Percentiles rank a stretch among this genome's conserved stretches.
Evolutionary conservation across 2,329 filamentous ascomycete species (phyloP).

Genomic region (Mariannaea sp.): DNA sequence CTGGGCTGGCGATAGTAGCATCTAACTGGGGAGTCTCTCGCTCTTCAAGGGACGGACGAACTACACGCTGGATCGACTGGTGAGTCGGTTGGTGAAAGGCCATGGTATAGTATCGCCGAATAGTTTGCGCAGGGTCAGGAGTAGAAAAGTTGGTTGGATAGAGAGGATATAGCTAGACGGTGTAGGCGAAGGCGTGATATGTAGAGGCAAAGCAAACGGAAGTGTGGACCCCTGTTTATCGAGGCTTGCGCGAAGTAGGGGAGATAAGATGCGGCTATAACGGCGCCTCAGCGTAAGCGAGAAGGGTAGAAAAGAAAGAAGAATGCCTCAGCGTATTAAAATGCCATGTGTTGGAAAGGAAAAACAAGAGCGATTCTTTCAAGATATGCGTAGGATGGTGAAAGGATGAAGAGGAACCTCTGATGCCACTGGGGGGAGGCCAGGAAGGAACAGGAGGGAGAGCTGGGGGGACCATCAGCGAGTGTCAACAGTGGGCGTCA

Average conservation of each 20-base stretch:
- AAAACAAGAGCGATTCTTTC: slow-evolving; percentile 9
- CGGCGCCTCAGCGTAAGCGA: neutral
- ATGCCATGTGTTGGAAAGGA: slow-evolving; percentile 2
- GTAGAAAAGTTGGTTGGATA: slow-evolving; percentile 30
- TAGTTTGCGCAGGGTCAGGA: slow-evolving; percentile 7
- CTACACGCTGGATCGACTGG: slow-evolving; percentile 55
- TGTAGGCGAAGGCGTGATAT: slow-evolving; percentile 28
- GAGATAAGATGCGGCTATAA: neutral
- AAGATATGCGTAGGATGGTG: slow-evolving; percentile 9
- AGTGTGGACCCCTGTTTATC: slow-evolving; percentile 31
- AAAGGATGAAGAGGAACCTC: slow-evolving; percentile 9
- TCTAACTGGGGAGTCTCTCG: slow-evolving; percentile 39
- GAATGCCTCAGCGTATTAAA: neutral
- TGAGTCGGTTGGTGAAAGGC: slow-evolving; percentile 65
- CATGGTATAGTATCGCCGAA: slow-evolving; percentile 45
- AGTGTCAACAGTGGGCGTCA: slow-evolving; percentile 19
- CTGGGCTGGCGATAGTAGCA: slow-evolving; percentile 38
- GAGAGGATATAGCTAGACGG: slow-evolving; percentile 33
- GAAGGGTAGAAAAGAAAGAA: neutral
- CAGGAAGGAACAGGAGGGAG: slow-evolving; percentile 21
- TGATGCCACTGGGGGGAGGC: slow-evolving; percentile 20
- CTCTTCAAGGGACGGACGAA: slow-evolving; percentile 48
- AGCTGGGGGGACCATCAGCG: slow-evolving; percentile 17
- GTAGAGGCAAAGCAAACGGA: slow-evolving; percentile 11
- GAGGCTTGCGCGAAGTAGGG: slow-evolving; percentile 30